Conservation (phyloP, 176 grass and related monocot species). For the Musa itinerans region DNA sequence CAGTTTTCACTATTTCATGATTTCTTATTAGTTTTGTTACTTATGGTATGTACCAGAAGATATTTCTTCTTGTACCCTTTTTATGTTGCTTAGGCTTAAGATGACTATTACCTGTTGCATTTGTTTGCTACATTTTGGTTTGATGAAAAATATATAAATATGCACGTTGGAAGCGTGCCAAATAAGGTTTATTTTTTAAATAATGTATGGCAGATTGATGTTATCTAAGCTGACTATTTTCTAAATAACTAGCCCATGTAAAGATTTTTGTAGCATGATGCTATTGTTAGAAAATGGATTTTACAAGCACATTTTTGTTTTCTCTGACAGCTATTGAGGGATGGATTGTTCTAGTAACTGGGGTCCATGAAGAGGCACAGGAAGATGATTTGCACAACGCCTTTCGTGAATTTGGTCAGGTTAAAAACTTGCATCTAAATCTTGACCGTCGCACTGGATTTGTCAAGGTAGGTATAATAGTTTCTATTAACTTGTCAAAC, state of each 20-base stretch:
- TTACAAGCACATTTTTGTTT: background rate
- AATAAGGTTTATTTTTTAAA: background rate
- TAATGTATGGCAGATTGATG: background rate
- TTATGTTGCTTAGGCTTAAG: background rate
- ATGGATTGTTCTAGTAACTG: constrained; percentile 14
- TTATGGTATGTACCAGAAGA: background rate
- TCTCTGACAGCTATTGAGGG: constrained; percentile 8
- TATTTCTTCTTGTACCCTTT: background rate
- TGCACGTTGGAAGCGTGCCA: background rate
- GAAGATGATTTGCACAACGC: constrained; percentile 19
- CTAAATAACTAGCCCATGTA: background rate
- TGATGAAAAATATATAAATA: background rate
- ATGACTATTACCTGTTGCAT: background rate
- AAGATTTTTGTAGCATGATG: background rate
- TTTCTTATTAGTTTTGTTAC: too few species aligned
- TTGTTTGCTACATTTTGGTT: background rate
- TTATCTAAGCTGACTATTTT: background rate
- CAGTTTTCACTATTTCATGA: too few species aligned
- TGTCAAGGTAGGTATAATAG: constrained; percentile 1
- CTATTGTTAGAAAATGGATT: background rate
- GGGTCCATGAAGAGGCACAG: constrained; percentile 15
- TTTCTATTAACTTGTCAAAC: background rate
- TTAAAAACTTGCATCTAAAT: constrained; percentile 15
- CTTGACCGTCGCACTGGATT: constrained; percentile 14
- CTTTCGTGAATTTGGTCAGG: constrained; percentile 11